Conservation (phyloP, 2,329 filamentous ascomycete species). For the Phoma herbarum region DNA sequence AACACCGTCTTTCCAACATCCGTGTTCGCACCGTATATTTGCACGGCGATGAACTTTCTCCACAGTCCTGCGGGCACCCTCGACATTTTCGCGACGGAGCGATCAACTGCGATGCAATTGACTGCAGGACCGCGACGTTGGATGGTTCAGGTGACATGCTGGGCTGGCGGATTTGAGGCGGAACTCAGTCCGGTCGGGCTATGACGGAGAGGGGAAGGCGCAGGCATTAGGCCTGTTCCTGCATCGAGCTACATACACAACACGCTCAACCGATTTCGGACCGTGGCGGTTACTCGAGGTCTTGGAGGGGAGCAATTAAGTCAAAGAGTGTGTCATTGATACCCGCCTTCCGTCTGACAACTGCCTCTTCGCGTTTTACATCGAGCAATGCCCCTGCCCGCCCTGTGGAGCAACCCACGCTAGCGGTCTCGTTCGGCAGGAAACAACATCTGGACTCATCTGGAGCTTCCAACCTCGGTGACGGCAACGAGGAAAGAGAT, state of each 20-base stretch:
- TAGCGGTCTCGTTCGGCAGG: constrained; percentile 7
- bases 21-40: constrained; percentile 85
- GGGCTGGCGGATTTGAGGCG: constrained; percentile 5
- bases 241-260: constrained; percentile 19
- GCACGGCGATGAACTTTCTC: constrained; percentile 73
- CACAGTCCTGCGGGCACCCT: constrained; percentile 69
- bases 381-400: background rate
- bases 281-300: constrained; percentile 24
- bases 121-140: constrained; percentile 4
- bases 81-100: constrained; percentile 41
- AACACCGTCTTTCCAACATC: constrained; percentile 86
- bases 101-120: constrained; percentile 9
- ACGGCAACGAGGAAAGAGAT: constrained; percentile 19
- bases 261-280: constrained; percentile 21
- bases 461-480: constrained; percentile 3
- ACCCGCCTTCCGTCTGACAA: constrained; percentile 11
- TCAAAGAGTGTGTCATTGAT: constrained; percentile 17
- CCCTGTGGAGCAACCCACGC: constrained; percentile 12
- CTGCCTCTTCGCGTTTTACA: constrained; percentile 11
- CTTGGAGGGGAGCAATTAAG: constrained; percentile 4
- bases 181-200: background rate
- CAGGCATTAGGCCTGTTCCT: constrained; percentile 8
- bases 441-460: constrained; percentile 14
- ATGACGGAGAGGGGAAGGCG: constrained; percentile 2
- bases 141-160: background rate